A percentile compares a stretch with the other conserved stretches of the same genome.
Conservation (phyloP, 768 basidiomycete species). For the Gloeopeniophorella convolvens region DNA sequence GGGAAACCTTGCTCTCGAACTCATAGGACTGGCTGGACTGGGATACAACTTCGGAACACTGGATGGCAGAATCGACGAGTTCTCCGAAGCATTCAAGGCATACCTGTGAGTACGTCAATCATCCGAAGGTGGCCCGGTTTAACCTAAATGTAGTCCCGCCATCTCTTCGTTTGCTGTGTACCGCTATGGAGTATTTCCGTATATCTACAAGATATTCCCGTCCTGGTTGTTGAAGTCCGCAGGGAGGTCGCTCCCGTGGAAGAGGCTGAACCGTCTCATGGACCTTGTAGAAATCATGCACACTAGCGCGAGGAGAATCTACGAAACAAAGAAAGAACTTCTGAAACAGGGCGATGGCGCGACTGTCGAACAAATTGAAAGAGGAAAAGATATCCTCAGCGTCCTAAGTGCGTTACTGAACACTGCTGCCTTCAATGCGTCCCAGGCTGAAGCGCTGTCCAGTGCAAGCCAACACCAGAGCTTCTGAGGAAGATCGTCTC, state of each 20-base stretch:
- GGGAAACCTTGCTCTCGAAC: constrained; percentile 11
- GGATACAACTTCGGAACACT: constrained; percentile 15
- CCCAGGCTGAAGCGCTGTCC: neutral
- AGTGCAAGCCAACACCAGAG: constrained; percentile 39
- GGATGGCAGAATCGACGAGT: constrained; percentile 11
- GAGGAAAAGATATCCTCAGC: constrained; percentile 41
- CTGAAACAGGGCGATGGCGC: constrained; percentile 29
- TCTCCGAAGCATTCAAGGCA: constrained; percentile 23
- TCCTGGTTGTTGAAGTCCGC: constrained; percentile 30
- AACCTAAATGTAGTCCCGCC: constrained; percentile 8
- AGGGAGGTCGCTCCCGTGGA: constrained; percentile 30
- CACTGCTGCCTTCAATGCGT: neutral
- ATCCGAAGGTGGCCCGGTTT: neutral
- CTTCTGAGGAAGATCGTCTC: constrained; percentile 22
- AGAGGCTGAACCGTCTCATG: constrained; percentile 27
- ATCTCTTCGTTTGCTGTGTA: constrained; percentile 6
- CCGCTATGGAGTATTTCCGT: constrained; percentile 18
- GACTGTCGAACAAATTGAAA: constrained; percentile 26
- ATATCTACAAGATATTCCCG: constrained; percentile 15
- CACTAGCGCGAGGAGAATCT: constrained; percentile 31
- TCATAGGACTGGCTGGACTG: constrained; percentile 13
- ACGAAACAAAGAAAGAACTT: constrained; percentile 32
- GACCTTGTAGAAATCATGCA: constrained; percentile 33
- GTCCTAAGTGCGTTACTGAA: constrained; percentile 36
- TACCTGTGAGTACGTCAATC: constrained; percentile 15